These are phyloP conservation scores for Drechslerella coelobrocha DNA, from an alignment of 2,329 filamentous ascomycete species.

Conservation along the genomic window DNA sequence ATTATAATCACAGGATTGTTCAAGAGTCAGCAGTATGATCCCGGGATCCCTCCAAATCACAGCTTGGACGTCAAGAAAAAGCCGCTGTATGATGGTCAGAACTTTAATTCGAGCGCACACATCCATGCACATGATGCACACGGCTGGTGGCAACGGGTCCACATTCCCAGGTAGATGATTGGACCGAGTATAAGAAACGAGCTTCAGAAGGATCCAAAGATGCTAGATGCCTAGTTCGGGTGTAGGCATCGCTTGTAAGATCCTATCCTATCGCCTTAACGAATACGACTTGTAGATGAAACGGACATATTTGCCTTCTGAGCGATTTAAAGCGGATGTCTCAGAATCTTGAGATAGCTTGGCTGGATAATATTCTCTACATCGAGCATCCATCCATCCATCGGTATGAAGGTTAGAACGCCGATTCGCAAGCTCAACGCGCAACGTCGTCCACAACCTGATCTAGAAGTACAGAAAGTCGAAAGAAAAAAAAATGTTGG, in stretches of 20 bases:
- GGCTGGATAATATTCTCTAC: background rate
- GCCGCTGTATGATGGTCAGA: background rate
- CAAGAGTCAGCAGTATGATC: too few species aligned
- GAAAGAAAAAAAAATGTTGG: too few species aligned
- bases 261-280: background rate
- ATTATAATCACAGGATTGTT: too few species aligned
- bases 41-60: too few species aligned
- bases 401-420: background rate
- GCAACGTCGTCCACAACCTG: too few species aligned
- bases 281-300: too few species aligned
- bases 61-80: too few species aligned
- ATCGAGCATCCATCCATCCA: background rate
- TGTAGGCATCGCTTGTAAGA: background rate
- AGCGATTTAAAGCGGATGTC: background rate
- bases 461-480: too few species aligned
- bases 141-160: background rate
- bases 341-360: background rate
- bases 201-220: background rate
- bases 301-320: background rate
- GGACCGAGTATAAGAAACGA: background rate
- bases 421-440: too few species aligned
- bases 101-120: background rate
- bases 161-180: background rate
- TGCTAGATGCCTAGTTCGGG: background rate
- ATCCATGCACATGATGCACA: background rate